Percentiles rank a stretch among this genome's conserved stretches.
These are phyloP conservation scores for Agrostemma githago DNA, from an alignment of 148 eudicot genomes.

Conservation along the genomic window DNA sequence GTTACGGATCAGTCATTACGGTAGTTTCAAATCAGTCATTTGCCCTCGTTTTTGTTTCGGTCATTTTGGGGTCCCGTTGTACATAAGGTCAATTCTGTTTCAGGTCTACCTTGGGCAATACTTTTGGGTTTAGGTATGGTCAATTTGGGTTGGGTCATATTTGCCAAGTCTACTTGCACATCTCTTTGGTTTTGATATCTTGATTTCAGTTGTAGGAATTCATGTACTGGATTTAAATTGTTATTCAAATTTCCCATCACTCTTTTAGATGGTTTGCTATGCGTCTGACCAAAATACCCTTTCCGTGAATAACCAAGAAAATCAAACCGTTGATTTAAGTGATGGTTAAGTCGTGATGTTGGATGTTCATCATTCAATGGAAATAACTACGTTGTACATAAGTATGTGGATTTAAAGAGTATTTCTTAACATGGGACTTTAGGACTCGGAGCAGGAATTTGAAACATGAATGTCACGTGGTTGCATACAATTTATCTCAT, in stretches of 20 bases:
- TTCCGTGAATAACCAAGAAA: neutral
- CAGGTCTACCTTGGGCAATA: neutral
- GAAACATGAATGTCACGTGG: neutral
- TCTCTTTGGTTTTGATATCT: neutral
- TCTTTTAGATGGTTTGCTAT: neutral
- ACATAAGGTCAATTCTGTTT: neutral
- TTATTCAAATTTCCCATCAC: no score
- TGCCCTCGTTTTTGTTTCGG: neutral
- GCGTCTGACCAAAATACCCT: neutral
- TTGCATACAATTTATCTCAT: neutral
- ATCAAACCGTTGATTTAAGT: neutral
- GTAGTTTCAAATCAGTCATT: neutral
- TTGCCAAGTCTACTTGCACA: no score
- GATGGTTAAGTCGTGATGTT: neutral
- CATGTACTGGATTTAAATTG: neutral
- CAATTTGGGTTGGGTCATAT: neutral
- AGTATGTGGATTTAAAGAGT: neutral
- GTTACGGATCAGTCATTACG: neutral
- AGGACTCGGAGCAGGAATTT: neutral
- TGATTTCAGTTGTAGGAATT: neutral
- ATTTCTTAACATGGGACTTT: neutral
- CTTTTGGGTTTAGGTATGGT: neutral
- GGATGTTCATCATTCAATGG: neutral
- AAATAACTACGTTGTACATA: neutral
- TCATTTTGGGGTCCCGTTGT: neutral